These are phyloP conservation scores for Parmales sp. DNA, from an alignment of 108 stramenopile species.

Conservation along the genomic window DNA sequence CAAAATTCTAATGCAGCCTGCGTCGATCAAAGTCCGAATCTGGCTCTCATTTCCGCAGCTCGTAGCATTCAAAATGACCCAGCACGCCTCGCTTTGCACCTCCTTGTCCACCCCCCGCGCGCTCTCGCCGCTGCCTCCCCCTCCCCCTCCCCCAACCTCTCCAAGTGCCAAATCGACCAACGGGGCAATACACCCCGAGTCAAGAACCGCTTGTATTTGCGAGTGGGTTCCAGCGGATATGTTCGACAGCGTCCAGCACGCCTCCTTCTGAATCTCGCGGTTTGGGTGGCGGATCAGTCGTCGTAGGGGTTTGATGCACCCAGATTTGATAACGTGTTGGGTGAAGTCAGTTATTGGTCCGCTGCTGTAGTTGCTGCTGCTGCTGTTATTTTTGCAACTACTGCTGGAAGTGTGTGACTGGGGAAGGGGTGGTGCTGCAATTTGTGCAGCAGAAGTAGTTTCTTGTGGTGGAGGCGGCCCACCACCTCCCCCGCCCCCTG, in stretches of 20 bases:
- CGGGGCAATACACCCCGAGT: conserved; percentile 79
- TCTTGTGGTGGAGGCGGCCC: conserved; percentile 16
- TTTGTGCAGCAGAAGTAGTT: neutral
- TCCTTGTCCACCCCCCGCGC: conserved; percentile 37
- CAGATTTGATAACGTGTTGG: conserved; percentile 79
- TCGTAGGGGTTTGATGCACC: conserved; percentile 73
- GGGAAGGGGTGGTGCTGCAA: too few species aligned
- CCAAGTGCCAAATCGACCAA: conserved; percentile 82
- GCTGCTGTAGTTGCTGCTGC: too few species aligned
- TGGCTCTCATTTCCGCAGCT: conserved; percentile 88
- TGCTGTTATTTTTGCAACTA: too few species aligned
- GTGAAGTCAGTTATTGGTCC: conserved; percentile 71
- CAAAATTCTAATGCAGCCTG: conserved; percentile 81
- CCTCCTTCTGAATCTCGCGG: conserved; percentile 95
- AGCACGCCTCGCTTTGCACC: conserved; percentile 91
- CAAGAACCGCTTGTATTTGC: conserved; percentile 92
- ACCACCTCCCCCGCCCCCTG: neutral
- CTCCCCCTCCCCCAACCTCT: too few species aligned
- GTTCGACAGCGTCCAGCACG: conserved; percentile 92
- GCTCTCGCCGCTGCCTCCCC: conserved; percentile 43
- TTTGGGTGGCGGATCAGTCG: conserved; percentile 75
- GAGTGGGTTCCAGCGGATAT: conserved; percentile 92
- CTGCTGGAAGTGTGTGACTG: too few species aligned
- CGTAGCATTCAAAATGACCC: conserved; percentile 94
- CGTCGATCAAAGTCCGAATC: conserved; percentile 79